phyloP scores from a whole-genome alignment of 208 protist species.

The Lotmaria passim region DNA sequence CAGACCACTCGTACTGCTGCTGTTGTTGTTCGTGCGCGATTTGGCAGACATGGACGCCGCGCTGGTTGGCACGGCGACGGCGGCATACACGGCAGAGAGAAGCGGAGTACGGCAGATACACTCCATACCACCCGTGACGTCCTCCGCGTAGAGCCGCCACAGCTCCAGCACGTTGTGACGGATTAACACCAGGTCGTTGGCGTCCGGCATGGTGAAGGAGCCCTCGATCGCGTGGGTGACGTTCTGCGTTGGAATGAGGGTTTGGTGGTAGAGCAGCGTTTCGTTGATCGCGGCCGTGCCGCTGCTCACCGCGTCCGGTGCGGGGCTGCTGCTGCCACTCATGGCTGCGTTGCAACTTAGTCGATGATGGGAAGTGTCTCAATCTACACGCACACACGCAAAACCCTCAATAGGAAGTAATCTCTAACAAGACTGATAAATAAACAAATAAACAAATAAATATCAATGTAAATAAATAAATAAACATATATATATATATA shows the following conservation, averaged over 20 bases:
- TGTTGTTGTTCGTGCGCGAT: not conserved
- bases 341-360: not conserved
- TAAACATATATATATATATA: no score
- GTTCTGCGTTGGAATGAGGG: conserved; percentile 77
- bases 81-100: conserved; percentile 61
- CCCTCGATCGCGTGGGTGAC: conserved; percentile 76
- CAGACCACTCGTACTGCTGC: not conserved
- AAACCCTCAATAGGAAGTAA: not conserved
- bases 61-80: conserved; percentile 69
- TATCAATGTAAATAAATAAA: no score
- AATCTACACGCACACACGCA: conserved; percentile 4
- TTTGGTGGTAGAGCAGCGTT: conserved; percentile 82
- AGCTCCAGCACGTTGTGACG: conserved; percentile 75
- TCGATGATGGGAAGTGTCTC: no score
- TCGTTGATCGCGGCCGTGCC: conserved; percentile 30
- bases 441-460: no score
- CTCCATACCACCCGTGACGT: conserved; percentile 46
- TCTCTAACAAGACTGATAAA: not conserved
- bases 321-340: conserved; percentile 18
- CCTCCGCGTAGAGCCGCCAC: conserved; percentile 65
- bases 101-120: conserved; percentile 72
- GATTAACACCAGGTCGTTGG: conserved; percentile 69
- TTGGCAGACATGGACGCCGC: conserved; percentile 34
- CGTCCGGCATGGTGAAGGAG: conserved; percentile 74
- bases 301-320: not conserved